Base-by-base conservation (phyloP, 768 basidiomycete species). In the Tricholoma bakamatsutake region DNA sequence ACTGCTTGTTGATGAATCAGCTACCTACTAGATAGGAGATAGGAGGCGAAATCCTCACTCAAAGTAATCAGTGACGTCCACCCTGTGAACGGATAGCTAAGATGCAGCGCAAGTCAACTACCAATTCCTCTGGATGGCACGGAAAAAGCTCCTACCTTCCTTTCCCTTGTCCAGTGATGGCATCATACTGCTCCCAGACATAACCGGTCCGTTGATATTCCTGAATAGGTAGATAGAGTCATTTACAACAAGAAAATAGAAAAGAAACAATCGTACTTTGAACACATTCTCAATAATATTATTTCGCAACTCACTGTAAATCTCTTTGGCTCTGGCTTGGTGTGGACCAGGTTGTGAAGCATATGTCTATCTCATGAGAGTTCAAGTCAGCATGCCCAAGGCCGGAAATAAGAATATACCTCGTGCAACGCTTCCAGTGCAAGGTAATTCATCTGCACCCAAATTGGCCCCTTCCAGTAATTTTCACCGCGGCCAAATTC, bases 391-490 rank as follows among this genome's bases (percentile, higher is more conserved):
- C 5, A 21, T 11, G 5, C 5, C 2, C 53, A 13, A 18, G 27
- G 5, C 11, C 13, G n/a, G 21, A 21, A 12, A 45, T 12, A 43
- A 17, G 28, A 15, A 61, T 73, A 54, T 28, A 90, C 92, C 70
- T 86, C 88, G 66, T 92, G 77, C 55, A 98, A 71, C 11, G 93
- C 82, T 27, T 82, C 78, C 51, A 98, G 74, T 13, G 87, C 85
- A 58, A 98, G 79, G 66, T 93, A 98, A 71, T 98, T 98, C 89
- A 98, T 95, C 69, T 93, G 95, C 35, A 97, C 81, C 95, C 95
- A 98, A 49, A 98, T 88, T 2, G 95, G 91, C 1, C 96, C 94
- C 64, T 87, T 88, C 95, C 95, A 98, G 70, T 98, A 98, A 72
- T 98, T 91, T 71, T 98, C 95, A 47, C 88, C 96, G 62, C 82